Evolutionary conservation across 345 rosid species (phyloP), one percentile per base, ranked within the genome.

Genomic region (Arabis hirsuta): DNA sequence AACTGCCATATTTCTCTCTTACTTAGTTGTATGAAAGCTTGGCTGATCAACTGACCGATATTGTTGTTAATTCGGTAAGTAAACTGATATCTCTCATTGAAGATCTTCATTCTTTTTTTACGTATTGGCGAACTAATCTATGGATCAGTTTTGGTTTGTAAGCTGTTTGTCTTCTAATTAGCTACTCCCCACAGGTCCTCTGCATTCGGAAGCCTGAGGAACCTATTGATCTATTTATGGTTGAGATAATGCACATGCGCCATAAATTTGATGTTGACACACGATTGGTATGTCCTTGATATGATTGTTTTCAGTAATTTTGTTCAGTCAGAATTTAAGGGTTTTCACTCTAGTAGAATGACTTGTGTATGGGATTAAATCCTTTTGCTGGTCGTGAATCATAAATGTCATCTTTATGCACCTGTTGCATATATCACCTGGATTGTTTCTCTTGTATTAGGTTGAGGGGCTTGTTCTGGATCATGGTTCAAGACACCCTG

Each of bases 231-330:
- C 87, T 94, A 27, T 94, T 94, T 76, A 94, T 94, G 98, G 98
- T 94, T 76, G 98, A 94, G 85, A 87, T 94, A 36, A 94, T 94
- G 98, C 97, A 94, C 87, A 94, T 94, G 98, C 92, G 93, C 45
- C 97, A 94, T 68, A 94, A 91, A 76, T 94, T 94, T 81, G 98
- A 91, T 67, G 96, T 88, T 5, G 97, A 94, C 78, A 94, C 98
- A n/a, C 83, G 89, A 42, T 80, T 94, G 87, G 98, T 89, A 84
- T 45, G 82, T 51, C 8, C 19, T 34, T 62, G n/a, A 27, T 41
- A 1, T 41, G 38, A 9, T 66, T 8, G 2, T 29, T 29, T 29
- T 34, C 38, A 34, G 38, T 6, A 34, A 34, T 34, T 32, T 34
- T 29, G 32, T 29, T 6, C 38, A 34, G 38, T 34, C 9, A 34